Evolutionary conservation across 306 rosid species (phyloP), one percentile per base, ranked within the genome.

Genomic region (Cicer arietinum): DNA sequence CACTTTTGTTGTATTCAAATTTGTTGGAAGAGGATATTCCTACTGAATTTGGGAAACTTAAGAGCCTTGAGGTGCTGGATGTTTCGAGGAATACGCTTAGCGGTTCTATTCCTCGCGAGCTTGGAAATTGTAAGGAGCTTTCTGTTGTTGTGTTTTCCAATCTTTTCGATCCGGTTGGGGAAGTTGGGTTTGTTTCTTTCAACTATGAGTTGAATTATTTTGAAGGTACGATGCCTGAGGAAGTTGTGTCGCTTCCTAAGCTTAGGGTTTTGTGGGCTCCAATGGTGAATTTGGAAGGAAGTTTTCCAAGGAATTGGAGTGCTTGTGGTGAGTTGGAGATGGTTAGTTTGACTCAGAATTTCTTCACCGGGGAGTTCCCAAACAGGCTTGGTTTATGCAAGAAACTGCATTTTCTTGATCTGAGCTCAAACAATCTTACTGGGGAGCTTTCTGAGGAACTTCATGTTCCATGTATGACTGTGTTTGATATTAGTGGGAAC

Each of bases 221-320:
- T 79, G 88, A 86, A 61, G 98, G 96, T n/a, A 12, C 81, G 0
- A 74, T 93, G 61, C 97, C 98, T 5, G 81, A 9, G 78, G 87
- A 84, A 70, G 61, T 91, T 59, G 69, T 89, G 1, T 2, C 73
- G 6, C 97, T 93, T 75, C 97, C 98, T 0, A 85, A 89, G 65
- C 81, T 93, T 84, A 91, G 82, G 75, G 77, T 93, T 42, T 80
- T 93, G 71, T 93, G 98, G 98, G 92, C 91, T 8, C 97, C 98
- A 0, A 89, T 85, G 83, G 92, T 87, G 14, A 93, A 79, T 53
- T 81, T 93, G 62, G 88, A 91, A 78, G 93, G 87, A 22, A 47
- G 47, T 46, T 81, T 93, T 54, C 91, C 90, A 0, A 81, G 71
- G 10, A 62, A 51, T 60, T 91, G 98, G 98, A 89, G 89, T 68